Evolutionary conservation across 2,329 filamentous ascomycete genomes (phyloP).

Genomic region (Trichophyton rubrum): DNA sequence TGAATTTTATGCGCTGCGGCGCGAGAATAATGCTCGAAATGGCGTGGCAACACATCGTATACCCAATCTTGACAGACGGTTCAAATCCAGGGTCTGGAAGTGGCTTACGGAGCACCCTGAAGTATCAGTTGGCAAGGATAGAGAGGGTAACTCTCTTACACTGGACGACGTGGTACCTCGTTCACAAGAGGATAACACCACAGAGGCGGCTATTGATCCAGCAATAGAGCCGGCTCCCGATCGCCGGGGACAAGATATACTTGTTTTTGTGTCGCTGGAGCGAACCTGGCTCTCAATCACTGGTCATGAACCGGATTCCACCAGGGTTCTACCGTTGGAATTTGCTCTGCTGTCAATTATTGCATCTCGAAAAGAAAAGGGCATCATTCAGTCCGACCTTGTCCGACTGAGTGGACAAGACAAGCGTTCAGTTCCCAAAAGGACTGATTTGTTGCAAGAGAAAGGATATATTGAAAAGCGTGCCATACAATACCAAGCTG

Average conservation of each 20-base stretch:
- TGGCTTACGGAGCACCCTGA: conserved; percentile 47
- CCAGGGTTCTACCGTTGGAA: conserved; percentile 41
- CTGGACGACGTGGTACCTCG: conserved; percentile 29
- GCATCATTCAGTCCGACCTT: conserved; percentile 47
- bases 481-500: conserved; percentile 35
- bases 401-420: conserved; percentile 47
- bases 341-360: conserved; percentile 48
- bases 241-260: conserved; percentile 17
- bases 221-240: neutral
- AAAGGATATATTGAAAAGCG: conserved; percentile 52
- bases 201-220: conserved; percentile 2
- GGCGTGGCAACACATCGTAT: conserved; percentile 1
- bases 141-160: conserved; percentile 29
- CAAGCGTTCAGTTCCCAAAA: conserved; percentile 50
- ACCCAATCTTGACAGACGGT: conserved; percentile 34
- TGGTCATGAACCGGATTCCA: conserved; percentile 46
- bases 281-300: conserved; percentile 49
- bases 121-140: conserved; percentile 37
- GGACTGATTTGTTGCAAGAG: conserved; percentile 44
- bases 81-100: conserved; percentile 44
- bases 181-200: neutral
- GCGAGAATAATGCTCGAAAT: neutral
- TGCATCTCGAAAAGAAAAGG: conserved; percentile 40
- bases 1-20: conserved; percentile 23
- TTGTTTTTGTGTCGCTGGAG: conserved; percentile 42